These are phyloP conservation scores for Psilocybe cyanescens DNA, from an alignment of 768 basidiomycete species.

Conservation along the genomic window DNA sequence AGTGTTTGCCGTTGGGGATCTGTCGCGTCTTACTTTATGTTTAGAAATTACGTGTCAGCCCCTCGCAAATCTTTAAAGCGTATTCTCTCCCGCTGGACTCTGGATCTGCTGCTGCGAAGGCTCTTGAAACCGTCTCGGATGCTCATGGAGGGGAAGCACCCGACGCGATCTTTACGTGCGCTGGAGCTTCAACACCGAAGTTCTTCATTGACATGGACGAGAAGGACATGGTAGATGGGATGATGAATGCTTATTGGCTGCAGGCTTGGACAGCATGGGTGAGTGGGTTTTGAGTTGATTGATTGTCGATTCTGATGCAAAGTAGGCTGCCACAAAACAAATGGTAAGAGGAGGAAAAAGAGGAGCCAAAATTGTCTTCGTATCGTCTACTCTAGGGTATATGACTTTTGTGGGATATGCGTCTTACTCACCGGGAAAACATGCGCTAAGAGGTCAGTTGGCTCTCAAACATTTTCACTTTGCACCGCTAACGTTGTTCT, in stretches of 20 bases:
- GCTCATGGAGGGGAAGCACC: slow-evolving; percentile 63
- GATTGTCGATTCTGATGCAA: background rate
- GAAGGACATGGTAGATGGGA: slow-evolving; percentile 53
- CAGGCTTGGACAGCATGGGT: slow-evolving; percentile 65
- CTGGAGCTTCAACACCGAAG: slow-evolving; percentile 71
- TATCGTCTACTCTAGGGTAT: slow-evolving; percentile 75
- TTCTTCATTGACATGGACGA: slow-evolving; percentile 76
- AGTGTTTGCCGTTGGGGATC: slow-evolving; percentile 3
- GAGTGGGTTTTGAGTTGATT: slow-evolving; percentile 14
- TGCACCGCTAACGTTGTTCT: background rate
- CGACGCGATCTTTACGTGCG: slow-evolving; percentile 80
- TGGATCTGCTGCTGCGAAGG: slow-evolving; percentile 55
- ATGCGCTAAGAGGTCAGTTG: slow-evolving; percentile 75
- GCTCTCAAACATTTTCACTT: background rate
- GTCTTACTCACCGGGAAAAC: slow-evolving; percentile 83
- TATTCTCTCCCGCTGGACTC: slow-evolving; percentile 71
- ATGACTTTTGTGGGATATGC: slow-evolving; percentile 81
- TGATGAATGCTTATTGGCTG: slow-evolving; percentile 50
- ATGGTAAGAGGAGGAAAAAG: slow-evolving; percentile 59
- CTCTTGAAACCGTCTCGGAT: slow-evolving; percentile 62
- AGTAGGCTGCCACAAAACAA: slow-evolving; percentile 70
- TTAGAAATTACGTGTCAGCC: slow-evolving; percentile 55
- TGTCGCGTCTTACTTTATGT: background rate
- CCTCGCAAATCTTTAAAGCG: slow-evolving; percentile 62
- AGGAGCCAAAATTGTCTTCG: slow-evolving; percentile 75